A percentile compares a stretch with the other conserved stretches of the same genome.
phyloP scores from a whole-genome alignment of 352 stramenopile genomes.

The Phytophthora aleatoria region DNA sequence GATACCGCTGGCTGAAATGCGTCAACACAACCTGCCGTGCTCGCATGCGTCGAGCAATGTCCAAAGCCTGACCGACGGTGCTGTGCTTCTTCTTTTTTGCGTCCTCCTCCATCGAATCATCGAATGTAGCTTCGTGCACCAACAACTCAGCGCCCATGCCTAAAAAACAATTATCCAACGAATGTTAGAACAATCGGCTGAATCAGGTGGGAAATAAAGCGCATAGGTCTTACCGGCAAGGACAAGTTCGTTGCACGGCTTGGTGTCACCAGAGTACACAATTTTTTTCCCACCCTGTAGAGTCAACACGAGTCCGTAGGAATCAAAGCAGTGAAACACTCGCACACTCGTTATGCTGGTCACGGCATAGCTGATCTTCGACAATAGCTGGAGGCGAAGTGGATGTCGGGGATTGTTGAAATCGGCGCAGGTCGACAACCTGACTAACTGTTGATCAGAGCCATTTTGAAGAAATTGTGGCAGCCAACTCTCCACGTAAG shows the following conservation, averaged over 20 bases:
- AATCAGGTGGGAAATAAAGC: no score
- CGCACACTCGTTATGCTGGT: conserved; percentile 56
- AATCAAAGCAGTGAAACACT: conserved; percentile 84
- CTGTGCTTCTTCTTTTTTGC: conserved; percentile 93
- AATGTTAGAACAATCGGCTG: not conserved
- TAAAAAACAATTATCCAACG: conserved; percentile 2
- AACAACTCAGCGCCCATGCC: conserved; percentile 78
- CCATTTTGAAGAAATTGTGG: conserved; percentile 15
- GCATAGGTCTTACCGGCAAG: conserved; percentile 31
- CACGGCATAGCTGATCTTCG: conserved; percentile 39
- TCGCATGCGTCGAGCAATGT: conserved; percentile 75
- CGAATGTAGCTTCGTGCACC: conserved; percentile 98
- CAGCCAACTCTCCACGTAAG: conserved; percentile 62
- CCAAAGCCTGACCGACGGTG: conserved; percentile 92
- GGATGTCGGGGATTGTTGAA: conserved; percentile 53
- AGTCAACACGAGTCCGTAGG: conserved; percentile 76
- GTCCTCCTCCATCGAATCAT: conserved; percentile 94
- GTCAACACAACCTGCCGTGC: conserved; percentile 93
- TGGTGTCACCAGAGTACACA: conserved; percentile 95
- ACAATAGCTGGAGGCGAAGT: conserved; percentile 32
- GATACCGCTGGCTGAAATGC: conserved; percentile 93
- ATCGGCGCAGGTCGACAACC: conserved; percentile 49
- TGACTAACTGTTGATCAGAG: conserved; percentile 30
- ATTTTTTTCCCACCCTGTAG: conserved; percentile 52
- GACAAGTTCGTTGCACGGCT: conserved; percentile 82